These are phyloP conservation scores for Pythium sukuiense DNA, from an alignment of 352 stramenopile species.

Conservation along the genomic window DNA sequence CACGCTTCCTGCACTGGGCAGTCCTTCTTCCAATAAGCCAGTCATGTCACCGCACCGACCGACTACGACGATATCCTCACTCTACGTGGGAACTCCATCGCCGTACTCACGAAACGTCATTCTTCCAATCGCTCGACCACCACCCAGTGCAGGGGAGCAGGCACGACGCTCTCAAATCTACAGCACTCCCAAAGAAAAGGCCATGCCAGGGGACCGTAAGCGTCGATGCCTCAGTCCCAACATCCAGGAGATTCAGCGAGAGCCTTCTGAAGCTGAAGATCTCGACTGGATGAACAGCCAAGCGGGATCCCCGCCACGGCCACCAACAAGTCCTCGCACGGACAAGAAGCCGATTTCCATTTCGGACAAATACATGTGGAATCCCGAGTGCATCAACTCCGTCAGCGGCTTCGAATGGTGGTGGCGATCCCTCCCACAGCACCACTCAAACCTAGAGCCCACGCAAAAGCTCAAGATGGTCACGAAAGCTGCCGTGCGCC, in stretches of 20 bases:
- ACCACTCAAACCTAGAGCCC: conserved; percentile 59
- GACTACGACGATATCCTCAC: conserved; percentile 57
- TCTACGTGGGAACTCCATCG: conserved; percentile 51
- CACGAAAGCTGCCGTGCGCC: conserved; percentile 65
- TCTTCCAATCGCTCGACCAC: conserved; percentile 44
- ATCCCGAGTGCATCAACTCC: conserved; percentile 72
- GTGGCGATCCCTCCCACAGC: conserved; percentile 69
- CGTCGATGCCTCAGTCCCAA: conserved; percentile 62
- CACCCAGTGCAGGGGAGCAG: conserved; percentile 50
- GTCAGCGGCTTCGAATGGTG: conserved; percentile 83
- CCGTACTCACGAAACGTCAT: conserved; percentile 46
- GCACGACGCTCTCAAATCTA: conserved; percentile 49
- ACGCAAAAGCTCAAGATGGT: conserved; percentile 82
- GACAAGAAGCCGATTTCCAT: conserved; percentile 40
- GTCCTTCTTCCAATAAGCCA: conserved; percentile 19
- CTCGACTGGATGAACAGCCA: conserved; percentile 20
- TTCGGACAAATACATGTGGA: conserved; percentile 70
- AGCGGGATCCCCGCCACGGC: conserved; percentile 35
- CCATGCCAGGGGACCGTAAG: conserved; percentile 42
- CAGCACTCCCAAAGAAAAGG: conserved; percentile 62
- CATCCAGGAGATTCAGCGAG: conserved; percentile 26
- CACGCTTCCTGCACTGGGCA: conserved; percentile 40
- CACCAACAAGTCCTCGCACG: conserved; percentile 23
- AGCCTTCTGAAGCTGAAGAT: conserved; percentile 16
- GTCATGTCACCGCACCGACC: conserved; percentile 40